These are phyloP conservation scores for Ceraceosorus bombacis DNA, from an alignment of 1,284 basidiomycete genomes.

Conservation along the genomic window DNA sequence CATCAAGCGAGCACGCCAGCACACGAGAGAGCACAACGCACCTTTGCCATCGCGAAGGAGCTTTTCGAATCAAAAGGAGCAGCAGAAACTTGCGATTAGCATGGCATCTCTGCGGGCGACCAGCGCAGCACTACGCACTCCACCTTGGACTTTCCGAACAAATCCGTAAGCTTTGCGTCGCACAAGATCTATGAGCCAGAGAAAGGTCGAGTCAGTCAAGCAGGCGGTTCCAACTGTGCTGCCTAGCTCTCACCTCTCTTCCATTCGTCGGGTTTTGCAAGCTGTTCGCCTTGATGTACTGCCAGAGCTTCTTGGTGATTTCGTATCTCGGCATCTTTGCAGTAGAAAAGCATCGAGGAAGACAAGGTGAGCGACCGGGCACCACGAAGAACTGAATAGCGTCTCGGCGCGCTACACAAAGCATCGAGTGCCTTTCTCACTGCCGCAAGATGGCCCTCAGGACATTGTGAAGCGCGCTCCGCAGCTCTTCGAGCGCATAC, in stretches of 20 bases:
- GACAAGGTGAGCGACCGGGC: neutral
- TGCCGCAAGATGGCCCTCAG: too few relatives aligned
- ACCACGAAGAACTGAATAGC: neutral
- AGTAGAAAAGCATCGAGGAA: neutral
- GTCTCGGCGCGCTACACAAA: neutral
- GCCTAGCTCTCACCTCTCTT: constrained; percentile 45
- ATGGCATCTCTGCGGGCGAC: neutral
- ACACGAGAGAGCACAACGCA: neutral
- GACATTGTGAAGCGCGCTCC: too few relatives aligned
- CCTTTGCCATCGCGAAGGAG: neutral
- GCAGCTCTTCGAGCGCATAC: neutral
- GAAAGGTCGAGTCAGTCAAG: neutral
- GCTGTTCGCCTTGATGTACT: constrained; percentile 67
- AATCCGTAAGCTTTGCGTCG: neutral
- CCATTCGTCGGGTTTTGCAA: constrained; percentile 73
- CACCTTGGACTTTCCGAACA: neutral
- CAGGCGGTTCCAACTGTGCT: neutral
- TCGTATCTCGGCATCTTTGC: constrained; percentile 68
- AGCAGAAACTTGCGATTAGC: neutral
- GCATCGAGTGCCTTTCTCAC: neutral
- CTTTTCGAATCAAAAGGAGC: neutral
- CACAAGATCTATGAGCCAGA: neutral
- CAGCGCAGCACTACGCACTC: neutral
- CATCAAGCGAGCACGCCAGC: too few relatives aligned
- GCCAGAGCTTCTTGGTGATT: constrained; percentile 77